Percentiles rank a stretch among this genome's conserved stretches.
Evolutionary conservation across 352 stramenopile genomes (phyloP).

Genomic region (Globisporangium acanthophoron): DNA sequence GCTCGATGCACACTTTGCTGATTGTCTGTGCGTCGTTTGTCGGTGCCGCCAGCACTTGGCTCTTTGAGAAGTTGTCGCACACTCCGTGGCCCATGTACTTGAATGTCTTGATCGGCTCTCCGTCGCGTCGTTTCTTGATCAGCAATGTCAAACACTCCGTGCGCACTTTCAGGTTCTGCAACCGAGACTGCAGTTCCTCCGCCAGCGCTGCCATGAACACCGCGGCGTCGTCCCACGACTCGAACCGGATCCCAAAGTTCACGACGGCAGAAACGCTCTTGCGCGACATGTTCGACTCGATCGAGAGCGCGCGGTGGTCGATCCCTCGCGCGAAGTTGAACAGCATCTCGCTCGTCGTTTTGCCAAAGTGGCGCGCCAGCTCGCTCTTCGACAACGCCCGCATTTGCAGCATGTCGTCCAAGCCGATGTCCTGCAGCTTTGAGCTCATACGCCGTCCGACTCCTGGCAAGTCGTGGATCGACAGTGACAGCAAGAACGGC

Average conservation of each 20-base stretch:
- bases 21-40: conserved; percentile 58
- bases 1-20: conserved; percentile 37
- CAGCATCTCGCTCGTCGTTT: conserved; percentile 64
- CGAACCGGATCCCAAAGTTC: conserved; percentile 90
- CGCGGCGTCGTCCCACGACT: conserved; percentile 65
- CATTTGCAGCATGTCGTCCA: conserved; percentile 65
- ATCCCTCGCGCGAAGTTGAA: conserved; percentile 72
- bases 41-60: conserved; percentile 41
- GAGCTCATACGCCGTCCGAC: conserved; percentile 58
- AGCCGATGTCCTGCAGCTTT: conserved; percentile 64
- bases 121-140: conserved; percentile 76
- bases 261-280: conserved; percentile 91
- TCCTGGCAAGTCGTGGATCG: conserved; percentile 73
- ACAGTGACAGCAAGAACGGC: conserved; percentile 60
- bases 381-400: conserved; percentile 39
- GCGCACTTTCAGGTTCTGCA: conserved; percentile 53
- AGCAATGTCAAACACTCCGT: conserved; percentile 72
- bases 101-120: conserved; percentile 55
- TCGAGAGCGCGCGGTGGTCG: conserved; percentile 60
- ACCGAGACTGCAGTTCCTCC: conserved; percentile 59
- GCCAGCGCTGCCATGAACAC: conserved; percentile 79
- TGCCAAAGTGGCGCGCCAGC: conserved; percentile 59
- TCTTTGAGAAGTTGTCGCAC: conserved; percentile 87
- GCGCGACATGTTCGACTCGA: conserved; percentile 63
- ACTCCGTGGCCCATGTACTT: conserved; percentile 88